Base-by-base conservation (phyloP, 805 yeast genomes). In the Pichia paraexigua region DNA sequence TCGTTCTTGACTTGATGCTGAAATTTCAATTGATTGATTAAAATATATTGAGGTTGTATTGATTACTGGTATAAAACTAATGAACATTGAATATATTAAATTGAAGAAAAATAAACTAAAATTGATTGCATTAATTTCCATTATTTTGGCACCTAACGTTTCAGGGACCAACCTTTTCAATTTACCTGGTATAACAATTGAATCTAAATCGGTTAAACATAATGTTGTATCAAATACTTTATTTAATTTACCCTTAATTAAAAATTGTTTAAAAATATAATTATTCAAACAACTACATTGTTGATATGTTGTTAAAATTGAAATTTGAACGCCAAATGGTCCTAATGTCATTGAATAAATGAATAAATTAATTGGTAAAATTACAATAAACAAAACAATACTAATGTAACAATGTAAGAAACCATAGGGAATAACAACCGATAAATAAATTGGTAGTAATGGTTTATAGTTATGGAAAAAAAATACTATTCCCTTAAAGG, bases 181-280 rank as follows among this genome's bases (percentile, higher is more conserved):
- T 50, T 63, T 67, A 7, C 70, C 71, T 0, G 69, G 67, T n/a
- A 62, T 54, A n/a, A 66, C 70, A 5, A 64, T 53, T 2, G 47
- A 41, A 43, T 63, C 63, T 40, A 63, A 53, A 0, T 66, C 67
- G 32, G 58, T 57, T 11, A 56, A 46, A 47, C 68, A 65, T 41
- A 67, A 48, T 12, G 66, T 58, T 5, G 51, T 50, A 48, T 65
- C 67, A 51, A 65, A 65, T 8, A 62, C 37, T 13, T 49, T 53
- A 40, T 58, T 59, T 56, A 63, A 52, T 44, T 64, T 64, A 15
- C 57, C 52, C 1, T 61, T 62, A 37, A 62, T 57, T 32, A 65
- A 45, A 37, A 62, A 62, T 15, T 58, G 58, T 43, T 56, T 53
- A 30, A 63, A 49, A 13, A 63, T 57, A 45, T 56, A 61, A 46